These are phyloP conservation scores for Cryptococcus wingfieldii DNA, from an alignment of 1,284 basidiomycete species.

Conservation along the genomic window DNA sequence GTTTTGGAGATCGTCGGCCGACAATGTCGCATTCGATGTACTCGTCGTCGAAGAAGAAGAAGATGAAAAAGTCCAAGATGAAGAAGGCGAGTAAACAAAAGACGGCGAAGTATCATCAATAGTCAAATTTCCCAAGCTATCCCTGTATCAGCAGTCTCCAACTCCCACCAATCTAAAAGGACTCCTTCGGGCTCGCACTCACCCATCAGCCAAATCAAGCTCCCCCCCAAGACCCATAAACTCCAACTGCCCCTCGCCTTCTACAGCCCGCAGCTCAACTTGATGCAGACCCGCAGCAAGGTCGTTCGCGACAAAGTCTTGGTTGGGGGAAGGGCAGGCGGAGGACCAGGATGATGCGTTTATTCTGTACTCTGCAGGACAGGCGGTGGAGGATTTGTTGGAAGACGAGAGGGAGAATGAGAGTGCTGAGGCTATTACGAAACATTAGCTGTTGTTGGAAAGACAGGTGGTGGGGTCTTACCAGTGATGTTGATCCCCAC, in stretches of 20 bases:
- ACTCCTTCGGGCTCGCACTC: no score
- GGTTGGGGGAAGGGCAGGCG: slow-evolving; percentile 6
- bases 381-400: slow-evolving; percentile 8
- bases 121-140: slow-evolving; percentile 16
- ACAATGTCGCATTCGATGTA: not conserved
- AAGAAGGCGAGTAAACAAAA: slow-evolving; percentile 16
- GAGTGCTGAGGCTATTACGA: not conserved
- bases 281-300: slow-evolving; percentile 24
- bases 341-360: slow-evolving; percentile 19
- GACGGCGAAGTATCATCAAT: slow-evolving; percentile 20
- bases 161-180: slow-evolving; percentile 3
- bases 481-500: slow-evolving; percentile 23
- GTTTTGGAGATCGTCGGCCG: slow-evolving; percentile 2
- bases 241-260: slow-evolving; percentile 17
- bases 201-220: no score
- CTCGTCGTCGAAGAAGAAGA: not conserved
- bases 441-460: not conserved
- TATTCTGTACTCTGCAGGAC: slow-evolving; percentile 16
- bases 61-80: slow-evolving; percentile 20
- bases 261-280: slow-evolving; percentile 12
- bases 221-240: slow-evolving; percentile 24
- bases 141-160: not conserved
- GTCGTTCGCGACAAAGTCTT: slow-evolving; percentile 1
- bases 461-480: slow-evolving; percentile 10
- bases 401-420: slow-evolving; percentile 1